phyloP scores from a whole-genome alignment of 23 red algal species.

The Pyropia haitanensis region DNA sequence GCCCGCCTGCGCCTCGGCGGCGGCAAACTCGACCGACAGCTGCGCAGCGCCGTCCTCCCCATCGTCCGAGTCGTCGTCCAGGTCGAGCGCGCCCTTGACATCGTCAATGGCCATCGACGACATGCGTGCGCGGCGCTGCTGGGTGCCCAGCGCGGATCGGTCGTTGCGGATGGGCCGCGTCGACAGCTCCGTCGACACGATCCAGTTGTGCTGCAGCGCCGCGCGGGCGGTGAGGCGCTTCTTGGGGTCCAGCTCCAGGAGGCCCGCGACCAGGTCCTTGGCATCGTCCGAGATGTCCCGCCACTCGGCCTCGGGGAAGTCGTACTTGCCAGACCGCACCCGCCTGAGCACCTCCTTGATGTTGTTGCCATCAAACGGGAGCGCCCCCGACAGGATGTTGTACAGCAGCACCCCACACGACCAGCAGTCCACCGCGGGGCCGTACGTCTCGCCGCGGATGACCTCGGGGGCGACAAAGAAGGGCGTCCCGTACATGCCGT shows the following conservation, averaged over 20 bases:
- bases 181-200: constrained; percentile 35
- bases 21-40: too few relatives aligned
- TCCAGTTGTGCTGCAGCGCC: constrained; percentile 56
- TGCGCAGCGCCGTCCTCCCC: background rate
- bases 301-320: constrained; percentile 64
- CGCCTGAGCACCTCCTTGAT: constrained; percentile 21
- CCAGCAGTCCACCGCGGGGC: constrained; percentile 57
- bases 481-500: constrained; percentile 20
- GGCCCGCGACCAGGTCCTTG: constrained; percentile 41
- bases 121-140: constrained; percentile 51
- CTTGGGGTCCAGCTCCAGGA: constrained; percentile 55
- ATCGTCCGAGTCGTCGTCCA: constrained; percentile 38
- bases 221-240: constrained; percentile 43
- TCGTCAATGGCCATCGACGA: constrained; percentile 63
- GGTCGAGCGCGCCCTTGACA: constrained; percentile 28
- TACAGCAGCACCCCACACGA: constrained; percentile 69
- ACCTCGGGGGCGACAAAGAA: constrained; percentile 69
- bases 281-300: constrained; percentile 29
- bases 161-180: constrained; percentile 45
- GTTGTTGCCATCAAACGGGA: constrained; percentile 53
- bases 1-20: too few relatives aligned
- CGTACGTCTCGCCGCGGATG: constrained; percentile 27
- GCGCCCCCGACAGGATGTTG: constrained; percentile 33
- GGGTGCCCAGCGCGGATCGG: constrained; percentile 34
- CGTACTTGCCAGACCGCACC: constrained; percentile 45